These are phyloP conservation scores for Rhynchospora breviuscula DNA, from an alignment of 176 grass and related monocot genomes.

Conservation along the genomic window DNA sequence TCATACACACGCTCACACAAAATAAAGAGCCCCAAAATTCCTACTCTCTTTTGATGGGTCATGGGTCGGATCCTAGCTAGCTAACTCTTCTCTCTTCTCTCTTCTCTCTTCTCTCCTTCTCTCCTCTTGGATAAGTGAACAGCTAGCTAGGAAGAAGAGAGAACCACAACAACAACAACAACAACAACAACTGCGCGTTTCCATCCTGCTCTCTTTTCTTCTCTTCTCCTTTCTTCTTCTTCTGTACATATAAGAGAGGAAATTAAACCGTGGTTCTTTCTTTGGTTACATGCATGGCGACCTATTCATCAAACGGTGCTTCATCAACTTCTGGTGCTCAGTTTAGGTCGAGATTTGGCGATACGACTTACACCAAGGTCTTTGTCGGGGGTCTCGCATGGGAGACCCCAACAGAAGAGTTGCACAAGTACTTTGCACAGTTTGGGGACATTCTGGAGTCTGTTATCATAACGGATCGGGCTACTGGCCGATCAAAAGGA, in stretches of 20 bases:
- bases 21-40: not conserved
- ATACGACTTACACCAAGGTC: constrained; percentile 90
- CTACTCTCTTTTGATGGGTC: not conserved
- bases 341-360: constrained; percentile 70
- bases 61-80: not conserved
- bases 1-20: not conserved
- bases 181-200: not conserved
- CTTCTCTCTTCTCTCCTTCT: constrained; percentile 10
- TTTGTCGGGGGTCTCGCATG: constrained; percentile 95
- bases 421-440: constrained; percentile 56
- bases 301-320: constrained; percentile 16
- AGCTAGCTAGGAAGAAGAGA: not conserved
- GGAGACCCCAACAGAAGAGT: constrained; percentile 74
- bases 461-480: constrained; percentile 79
- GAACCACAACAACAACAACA: not conserved
- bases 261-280: not conserved
- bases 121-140: not conserved
- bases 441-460: constrained; percentile 97
- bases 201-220: not conserved
- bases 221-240: not conserved
- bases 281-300: not conserved
- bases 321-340: constrained; percentile 18
- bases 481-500: constrained; percentile 82
- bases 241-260: not conserved
- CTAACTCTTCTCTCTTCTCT: not conserved